Percentiles rank a stretch among this genome's conserved stretches.
Evolutionary conservation across 2,329 filamentous ascomycete genomes (phyloP).

Genomic region (Venturia aucupariae): DNA sequence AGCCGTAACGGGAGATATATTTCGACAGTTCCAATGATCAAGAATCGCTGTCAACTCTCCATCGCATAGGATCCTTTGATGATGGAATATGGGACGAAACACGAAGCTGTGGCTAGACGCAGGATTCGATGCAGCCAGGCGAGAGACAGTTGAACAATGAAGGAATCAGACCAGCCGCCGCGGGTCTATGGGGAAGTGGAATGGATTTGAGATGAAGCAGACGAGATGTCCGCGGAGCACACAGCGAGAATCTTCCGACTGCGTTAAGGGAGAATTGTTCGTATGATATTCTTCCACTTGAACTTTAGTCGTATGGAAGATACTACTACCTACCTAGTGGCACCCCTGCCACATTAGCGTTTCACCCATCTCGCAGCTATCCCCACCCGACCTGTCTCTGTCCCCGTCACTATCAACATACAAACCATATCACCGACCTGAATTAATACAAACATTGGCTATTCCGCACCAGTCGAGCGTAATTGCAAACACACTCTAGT

Average conservation of each 20-base stretch:
- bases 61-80: background rate
- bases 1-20: background rate
- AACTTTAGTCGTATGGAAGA: background rate
- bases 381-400: too few species aligned
- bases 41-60: background rate
- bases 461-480: background rate
- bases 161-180: background rate
- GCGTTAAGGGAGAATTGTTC: background rate
- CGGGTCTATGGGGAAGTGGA: background rate
- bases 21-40: background rate
- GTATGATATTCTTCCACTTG: background rate
- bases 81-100: conserved; percentile 3
- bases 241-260: background rate
- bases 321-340: too few species aligned
- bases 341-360: background rate
- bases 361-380: background rate
- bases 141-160: background rate
- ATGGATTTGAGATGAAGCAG: background rate
- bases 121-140: conserved; percentile 6
- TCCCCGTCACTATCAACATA: background rate
- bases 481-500: background rate
- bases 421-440: background rate
- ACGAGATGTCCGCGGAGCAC: background rate
- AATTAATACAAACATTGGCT: background rate
- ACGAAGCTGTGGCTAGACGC: background rate